These are phyloP conservation scores for Eucalyptus sp. DNA, from an alignment of 345 rosid species.

Conservation along the genomic window DNA sequence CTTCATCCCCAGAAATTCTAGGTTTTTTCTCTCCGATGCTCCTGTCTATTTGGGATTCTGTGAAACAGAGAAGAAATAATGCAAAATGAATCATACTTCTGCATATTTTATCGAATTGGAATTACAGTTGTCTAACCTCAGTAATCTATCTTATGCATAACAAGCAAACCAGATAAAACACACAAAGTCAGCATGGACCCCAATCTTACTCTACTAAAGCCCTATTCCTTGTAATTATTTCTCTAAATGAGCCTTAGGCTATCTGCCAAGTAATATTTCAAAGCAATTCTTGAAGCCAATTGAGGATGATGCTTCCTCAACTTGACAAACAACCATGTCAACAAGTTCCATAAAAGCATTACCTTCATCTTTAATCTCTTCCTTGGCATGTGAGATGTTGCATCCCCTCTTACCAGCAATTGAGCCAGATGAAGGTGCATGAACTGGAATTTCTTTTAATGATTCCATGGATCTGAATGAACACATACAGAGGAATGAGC, in stretches of 20 bases:
- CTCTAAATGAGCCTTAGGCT: not conserved
- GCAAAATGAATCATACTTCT: not conserved
- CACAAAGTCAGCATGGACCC: not conserved
- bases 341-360: slow-evolving; percentile 3
- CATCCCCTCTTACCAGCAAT: slow-evolving; percentile 50
- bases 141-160: not conserved
- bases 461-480: slow-evolving; percentile 41
- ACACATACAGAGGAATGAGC: not conserved
- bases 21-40: slow-evolving; percentile 88
- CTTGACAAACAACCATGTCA: not conserved
- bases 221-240: not conserved
- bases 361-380: slow-evolving; percentile 68
- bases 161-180: not conserved
- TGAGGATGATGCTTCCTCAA: not conserved
- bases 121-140: not conserved
- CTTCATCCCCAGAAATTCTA: slow-evolving; percentile 56
- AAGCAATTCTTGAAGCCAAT: not conserved
- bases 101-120: not conserved
- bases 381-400: slow-evolving; percentile 32
- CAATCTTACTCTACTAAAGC: not conserved
- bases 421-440: slow-evolving; percentile 28
- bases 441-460: slow-evolving; percentile 32
- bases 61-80: slow-evolving; percentile 3
- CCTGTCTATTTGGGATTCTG: slow-evolving; percentile 65
- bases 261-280: not conserved